Evolutionary conservation across 306 rosid species (phyloP), one percentile per base, ranked within the genome.

Genomic region (Glycine tomentella): DNA sequence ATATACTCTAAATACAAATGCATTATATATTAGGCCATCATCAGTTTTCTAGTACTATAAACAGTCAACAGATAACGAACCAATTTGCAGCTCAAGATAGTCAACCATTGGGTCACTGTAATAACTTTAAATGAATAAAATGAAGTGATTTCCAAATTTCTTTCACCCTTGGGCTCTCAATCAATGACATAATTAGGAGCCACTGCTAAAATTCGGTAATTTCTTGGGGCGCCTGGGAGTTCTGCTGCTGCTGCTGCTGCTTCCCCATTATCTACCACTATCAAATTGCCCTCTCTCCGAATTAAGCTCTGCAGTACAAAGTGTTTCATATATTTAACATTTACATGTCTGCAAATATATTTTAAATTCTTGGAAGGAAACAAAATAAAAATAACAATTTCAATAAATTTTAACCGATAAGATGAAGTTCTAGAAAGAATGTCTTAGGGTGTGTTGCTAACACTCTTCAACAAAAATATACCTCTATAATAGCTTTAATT

Each of bases 401-500:
- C 7, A 42, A 42, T 42, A 42, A 42, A 42, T 6, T 42, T 42
- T 6, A 42, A 42, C 1, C 9, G 7, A 42, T 25, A 25, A 25
- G 7, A 42, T 6, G 2, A 42, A 6, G 4, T 42, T 4, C 9
- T 42, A 6, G 2, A 42, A 42, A 42, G 46, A 42, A 42, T 42
- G 46, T 1, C 2, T 42, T 25, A 25, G 1, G 31, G 31, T 25
- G 31, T 25, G 31, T 25, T 25, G 31, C 31, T 25, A 25, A 25
- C 31, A 25, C 31, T 25, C 31, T 25, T 25, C 31, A 25, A 71
- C 33, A 77, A 76, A 61, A 25, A 9, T 12, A 61, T 84, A 95
- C 99, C 98, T 95, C 97, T 68, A 95, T 95, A 56, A 95, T 95
- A 76, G 98, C 98, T 91, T 90, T 91, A 72, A 95, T 74, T 79